Percentiles rank a stretch among this genome's conserved stretches.
These are phyloP conservation scores for Jamesozyma piceae DNA, from an alignment of 805 yeast genomes.

Conservation along the genomic window DNA sequence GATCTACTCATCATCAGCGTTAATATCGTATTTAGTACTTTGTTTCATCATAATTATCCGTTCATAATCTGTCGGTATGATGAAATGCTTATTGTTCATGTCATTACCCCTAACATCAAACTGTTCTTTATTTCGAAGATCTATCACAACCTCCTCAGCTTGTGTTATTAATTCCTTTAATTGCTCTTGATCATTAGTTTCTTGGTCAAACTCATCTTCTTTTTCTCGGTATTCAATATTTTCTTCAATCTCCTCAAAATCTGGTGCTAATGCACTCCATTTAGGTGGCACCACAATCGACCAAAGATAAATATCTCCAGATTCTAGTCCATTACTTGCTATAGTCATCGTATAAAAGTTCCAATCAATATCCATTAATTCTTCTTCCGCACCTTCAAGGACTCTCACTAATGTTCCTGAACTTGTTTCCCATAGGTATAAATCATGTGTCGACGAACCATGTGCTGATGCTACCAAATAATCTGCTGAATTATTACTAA, in stretches of 20 bases:
- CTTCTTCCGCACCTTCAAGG: slow-evolving; percentile 80
- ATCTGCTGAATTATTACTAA: slow-evolving; percentile 66
- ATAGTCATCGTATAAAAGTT: slow-evolving; percentile 64
- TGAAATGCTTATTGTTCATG: slow-evolving; percentile 40
- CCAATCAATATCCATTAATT: slow-evolving; percentile 80
- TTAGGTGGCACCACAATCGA: slow-evolving; percentile 73
- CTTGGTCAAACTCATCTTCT: slow-evolving; percentile 86
- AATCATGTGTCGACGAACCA: slow-evolving; percentile 74
- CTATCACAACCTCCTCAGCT: slow-evolving; percentile 54
- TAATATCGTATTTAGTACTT: neutral
- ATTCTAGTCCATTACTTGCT: slow-evolving; percentile 76
- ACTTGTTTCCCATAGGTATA: slow-evolving; percentile 86
- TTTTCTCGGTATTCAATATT: slow-evolving; percentile 78
- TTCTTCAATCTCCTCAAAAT: slow-evolving; percentile 88
- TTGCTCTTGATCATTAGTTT: slow-evolving; percentile 46
- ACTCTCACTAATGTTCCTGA: slow-evolving; percentile 85
- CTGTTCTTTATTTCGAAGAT: slow-evolving; percentile 53
- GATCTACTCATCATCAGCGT: no score
- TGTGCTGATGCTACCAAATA: slow-evolving; percentile 82
- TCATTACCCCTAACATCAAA: slow-evolving; percentile 68
- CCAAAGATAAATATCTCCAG: slow-evolving; percentile 80
- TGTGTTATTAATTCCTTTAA: slow-evolving; percentile 45
- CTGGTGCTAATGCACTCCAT: slow-evolving; percentile 96
- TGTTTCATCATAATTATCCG: slow-evolving; percentile 24
- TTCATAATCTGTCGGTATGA: slow-evolving; percentile 44